Evolutionary conservation across 1,139 yeast genomes (phyloP).

Genomic region (Debaryomyces subglobosus): DNA sequence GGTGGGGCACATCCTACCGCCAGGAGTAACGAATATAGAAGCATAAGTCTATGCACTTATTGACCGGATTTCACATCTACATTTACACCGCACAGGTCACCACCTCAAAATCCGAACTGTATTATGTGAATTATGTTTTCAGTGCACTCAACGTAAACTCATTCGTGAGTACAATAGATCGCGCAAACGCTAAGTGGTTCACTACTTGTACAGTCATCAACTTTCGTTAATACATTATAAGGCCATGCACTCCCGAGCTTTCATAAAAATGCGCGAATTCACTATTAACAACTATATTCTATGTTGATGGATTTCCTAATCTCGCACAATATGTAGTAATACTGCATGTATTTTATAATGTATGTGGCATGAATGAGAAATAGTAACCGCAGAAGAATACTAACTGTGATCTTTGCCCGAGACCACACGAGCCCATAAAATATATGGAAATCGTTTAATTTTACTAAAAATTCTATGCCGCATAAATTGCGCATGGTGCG

Average conservation of each 20-base stretch:
- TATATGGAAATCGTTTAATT: conserved; percentile 1
- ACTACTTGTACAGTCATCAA: background rate
- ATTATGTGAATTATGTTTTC: background rate
- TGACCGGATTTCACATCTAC: background rate
- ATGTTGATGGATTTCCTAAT: background rate
- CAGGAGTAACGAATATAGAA: conserved; percentile 2
- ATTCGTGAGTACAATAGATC: background rate
- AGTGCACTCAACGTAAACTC: background rate
- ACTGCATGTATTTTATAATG: background rate
- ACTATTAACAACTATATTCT: background rate
- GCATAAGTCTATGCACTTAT: background rate
- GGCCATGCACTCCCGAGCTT: background rate
- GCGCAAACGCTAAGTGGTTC: background rate
- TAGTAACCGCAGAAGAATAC: background rate
- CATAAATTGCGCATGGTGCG: conserved; percentile 1
- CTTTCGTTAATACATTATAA: background rate
- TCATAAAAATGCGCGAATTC: background rate
- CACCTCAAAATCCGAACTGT: background rate
- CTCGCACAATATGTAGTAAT: background rate
- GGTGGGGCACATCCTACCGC: conserved; percentile 7
- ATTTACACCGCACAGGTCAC: background rate
- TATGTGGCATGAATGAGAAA: background rate
- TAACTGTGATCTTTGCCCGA: background rate
- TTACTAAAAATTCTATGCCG: background rate
- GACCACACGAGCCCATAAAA: background rate